phyloP scores from a whole-genome alignment of 108 stramenopile genomes.

The Pseudonitzschia delicatissima region DNA sequence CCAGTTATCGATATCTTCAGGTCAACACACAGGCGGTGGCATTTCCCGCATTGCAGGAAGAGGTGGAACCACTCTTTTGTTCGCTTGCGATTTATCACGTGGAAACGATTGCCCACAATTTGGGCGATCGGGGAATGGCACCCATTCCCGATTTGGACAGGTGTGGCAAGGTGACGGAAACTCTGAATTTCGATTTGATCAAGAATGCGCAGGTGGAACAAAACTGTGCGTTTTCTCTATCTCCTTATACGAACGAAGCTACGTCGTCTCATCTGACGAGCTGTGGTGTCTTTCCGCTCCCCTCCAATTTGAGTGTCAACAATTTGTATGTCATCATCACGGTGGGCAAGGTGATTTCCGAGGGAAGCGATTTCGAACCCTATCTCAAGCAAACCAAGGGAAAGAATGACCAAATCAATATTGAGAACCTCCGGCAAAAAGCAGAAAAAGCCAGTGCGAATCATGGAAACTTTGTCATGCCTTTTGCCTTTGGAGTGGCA shows the following conservation, averaged over 20 bases:
- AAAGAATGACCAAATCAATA: constrained; percentile 31
- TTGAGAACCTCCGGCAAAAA: constrained; percentile 56
- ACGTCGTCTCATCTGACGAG: constrained; percentile 43
- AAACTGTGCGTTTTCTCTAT: constrained; percentile 57
- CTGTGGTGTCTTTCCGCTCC: constrained; percentile 84
- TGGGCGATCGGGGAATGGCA: constrained; percentile 29
- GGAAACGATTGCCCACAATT: constrained; percentile 46
- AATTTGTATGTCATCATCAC: constrained; percentile 80
- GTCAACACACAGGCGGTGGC: constrained; percentile 85
- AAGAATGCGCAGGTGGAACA: constrained; percentile 60
- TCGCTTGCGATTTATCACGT: constrained; percentile 81
- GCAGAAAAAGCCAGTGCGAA: constrained; percentile 57
- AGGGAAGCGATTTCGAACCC: constrained; percentile 55
- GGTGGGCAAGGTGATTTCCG: constrained; percentile 76
- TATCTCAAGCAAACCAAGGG: constrained; percentile 21
- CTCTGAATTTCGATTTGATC: constrained; percentile 78
- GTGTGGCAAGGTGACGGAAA: constrained; percentile 80
- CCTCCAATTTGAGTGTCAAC: constrained; percentile 65
- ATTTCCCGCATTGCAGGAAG: constrained; percentile 79
- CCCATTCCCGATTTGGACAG: constrained; percentile 57
- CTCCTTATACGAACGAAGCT: constrained; percentile 43
- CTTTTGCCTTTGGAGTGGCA: constrained; percentile 87
- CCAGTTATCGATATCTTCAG: constrained; percentile 75
- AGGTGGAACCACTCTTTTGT: constrained; percentile 87
- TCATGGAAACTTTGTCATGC: constrained; percentile 66